These are phyloP conservation scores for Lablab purpureus DNA, from an alignment of 306 rosid species.

Conservation along the genomic window DNA sequence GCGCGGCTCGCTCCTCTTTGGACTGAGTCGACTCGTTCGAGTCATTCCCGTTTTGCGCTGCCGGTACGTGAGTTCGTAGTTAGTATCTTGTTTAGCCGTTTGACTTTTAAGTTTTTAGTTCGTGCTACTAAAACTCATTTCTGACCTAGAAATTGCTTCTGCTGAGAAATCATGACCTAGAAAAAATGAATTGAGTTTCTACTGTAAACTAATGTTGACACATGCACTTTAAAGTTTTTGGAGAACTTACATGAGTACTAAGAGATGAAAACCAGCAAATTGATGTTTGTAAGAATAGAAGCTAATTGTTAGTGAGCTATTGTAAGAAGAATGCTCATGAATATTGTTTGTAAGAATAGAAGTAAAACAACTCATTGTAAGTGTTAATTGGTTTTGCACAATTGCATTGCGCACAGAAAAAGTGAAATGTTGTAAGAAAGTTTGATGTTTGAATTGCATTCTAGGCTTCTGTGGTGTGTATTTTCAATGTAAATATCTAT, in stretches of 20 bases:
- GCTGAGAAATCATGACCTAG: neutral
- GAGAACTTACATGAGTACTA: neutral
- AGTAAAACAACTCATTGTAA: neutral
- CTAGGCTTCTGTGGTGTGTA: neutral
- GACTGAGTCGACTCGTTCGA: constrained; percentile 59
- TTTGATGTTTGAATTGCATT: neutral
- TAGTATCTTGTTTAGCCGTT: neutral
- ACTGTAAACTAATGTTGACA: too few species aligned
- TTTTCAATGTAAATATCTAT: neutral
- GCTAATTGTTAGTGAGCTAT: neutral
- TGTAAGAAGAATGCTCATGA: neutral
- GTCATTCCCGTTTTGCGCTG: constrained; percentile 68
- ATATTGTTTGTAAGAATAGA: neutral
- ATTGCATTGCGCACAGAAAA: neutral
- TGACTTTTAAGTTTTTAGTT: neutral
- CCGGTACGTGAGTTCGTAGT: constrained; percentile 56
- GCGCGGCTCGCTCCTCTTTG: constrained; percentile 54
- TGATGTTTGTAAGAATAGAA: neutral
- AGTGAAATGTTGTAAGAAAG: neutral
- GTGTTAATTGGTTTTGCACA: neutral
- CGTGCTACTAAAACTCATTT: neutral
- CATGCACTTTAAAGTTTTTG: neutral
- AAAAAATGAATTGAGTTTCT: too few species aligned
- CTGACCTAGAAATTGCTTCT: constrained; percentile 2
- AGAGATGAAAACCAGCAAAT: neutral